Conservation (phyloP, 768 basidiomycete species). For the Lyophyllum semitale region DNA sequence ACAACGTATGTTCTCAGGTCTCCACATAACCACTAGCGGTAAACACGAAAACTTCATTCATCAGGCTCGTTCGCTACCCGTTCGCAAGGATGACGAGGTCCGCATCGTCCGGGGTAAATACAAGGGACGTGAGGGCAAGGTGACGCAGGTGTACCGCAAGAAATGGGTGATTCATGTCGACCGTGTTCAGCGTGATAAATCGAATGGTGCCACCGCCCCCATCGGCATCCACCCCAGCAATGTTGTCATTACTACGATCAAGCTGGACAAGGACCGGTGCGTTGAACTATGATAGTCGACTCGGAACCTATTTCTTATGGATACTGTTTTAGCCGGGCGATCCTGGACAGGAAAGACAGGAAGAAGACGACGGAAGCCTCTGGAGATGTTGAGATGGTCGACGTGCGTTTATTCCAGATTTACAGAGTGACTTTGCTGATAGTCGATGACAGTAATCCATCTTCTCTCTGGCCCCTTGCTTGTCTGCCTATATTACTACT, state of each 20-base stretch:
- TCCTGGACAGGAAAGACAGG: slow-evolving; percentile 83
- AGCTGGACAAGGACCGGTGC: slow-evolving; percentile 89
- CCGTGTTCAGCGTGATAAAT: slow-evolving; percentile 96
- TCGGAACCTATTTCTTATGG: not conserved
- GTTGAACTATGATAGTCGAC: slow-evolving; percentile 16
- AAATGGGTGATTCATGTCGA: slow-evolving; percentile 99
- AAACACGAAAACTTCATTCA: not conserved
- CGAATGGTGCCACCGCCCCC: slow-evolving; percentile 90
- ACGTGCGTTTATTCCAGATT: slow-evolving; percentile 50
- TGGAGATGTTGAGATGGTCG: slow-evolving; percentile 75
- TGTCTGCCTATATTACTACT: slow-evolving; percentile 26
- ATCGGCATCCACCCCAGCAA: slow-evolving; percentile 98
- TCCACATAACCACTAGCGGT: not conserved
- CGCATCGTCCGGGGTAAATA: slow-evolving; percentile 96
- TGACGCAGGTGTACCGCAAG: slow-evolving; percentile 97
- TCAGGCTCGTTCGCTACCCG: slow-evolving; percentile 87
- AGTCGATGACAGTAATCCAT: slow-evolving; percentile 29
- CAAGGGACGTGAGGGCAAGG: slow-evolving; percentile 98
- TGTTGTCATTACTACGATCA: slow-evolving; percentile 90
- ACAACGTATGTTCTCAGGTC: slow-evolving; percentile 66
- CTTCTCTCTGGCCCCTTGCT: slow-evolving; percentile 22
- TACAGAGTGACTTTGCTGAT: slow-evolving; percentile 8
- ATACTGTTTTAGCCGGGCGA: slow-evolving; percentile 63
- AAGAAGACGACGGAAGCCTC: slow-evolving; percentile 55
- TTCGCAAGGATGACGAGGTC: slow-evolving; percentile 99